Evolutionary conservation across 75 land plant species (phyloP).

Genomic region (Pseudotsuga menziesii): DNA sequence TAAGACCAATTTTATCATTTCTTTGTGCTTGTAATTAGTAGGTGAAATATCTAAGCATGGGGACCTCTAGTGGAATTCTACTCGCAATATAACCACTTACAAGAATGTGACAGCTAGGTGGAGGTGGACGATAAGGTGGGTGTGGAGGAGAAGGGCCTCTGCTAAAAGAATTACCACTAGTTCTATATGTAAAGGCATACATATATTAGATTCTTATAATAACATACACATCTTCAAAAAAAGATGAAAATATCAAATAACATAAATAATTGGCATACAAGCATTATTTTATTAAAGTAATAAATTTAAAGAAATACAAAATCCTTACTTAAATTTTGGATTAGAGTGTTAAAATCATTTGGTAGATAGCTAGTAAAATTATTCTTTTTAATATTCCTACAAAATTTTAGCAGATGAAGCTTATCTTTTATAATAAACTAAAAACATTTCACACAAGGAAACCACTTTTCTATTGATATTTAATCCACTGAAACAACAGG

Average conservation of each 20-base stretch:
- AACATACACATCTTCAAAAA: neutral
- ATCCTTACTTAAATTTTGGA: conserved; percentile 27
- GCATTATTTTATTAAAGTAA: neutral
- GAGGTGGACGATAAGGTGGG: conserved; percentile 74
- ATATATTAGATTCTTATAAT: neutral
- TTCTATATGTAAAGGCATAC: conserved; percentile 30
- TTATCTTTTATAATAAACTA: neutral
- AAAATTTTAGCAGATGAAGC: conserved; percentile 5
- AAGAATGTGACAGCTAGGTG: conserved; percentile 40
- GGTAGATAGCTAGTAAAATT: conserved; percentile 91
- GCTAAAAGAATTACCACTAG: conserved; percentile 61
- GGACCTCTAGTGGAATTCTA: conserved; percentile 8
- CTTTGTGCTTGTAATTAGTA: conserved; percentile 7
- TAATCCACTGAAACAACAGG: neutral
- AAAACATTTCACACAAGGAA: neutral
- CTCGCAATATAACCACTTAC: conserved; percentile 13
- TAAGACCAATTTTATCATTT: conserved; percentile 19
- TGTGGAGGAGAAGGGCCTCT: conserved; percentile 88
- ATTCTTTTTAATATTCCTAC: conserved; percentile 88
- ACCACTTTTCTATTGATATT: neutral
- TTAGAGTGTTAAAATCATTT: conserved; percentile 17
- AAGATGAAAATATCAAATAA: neutral
- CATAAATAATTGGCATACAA: neutral
- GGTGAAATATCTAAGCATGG: conserved; percentile 10
- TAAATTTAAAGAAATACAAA: neutral